These are phyloP conservation scores for Gossypium raimondii DNA, from an alignment of 345 rosid genomes.

Conservation along the genomic window DNA sequence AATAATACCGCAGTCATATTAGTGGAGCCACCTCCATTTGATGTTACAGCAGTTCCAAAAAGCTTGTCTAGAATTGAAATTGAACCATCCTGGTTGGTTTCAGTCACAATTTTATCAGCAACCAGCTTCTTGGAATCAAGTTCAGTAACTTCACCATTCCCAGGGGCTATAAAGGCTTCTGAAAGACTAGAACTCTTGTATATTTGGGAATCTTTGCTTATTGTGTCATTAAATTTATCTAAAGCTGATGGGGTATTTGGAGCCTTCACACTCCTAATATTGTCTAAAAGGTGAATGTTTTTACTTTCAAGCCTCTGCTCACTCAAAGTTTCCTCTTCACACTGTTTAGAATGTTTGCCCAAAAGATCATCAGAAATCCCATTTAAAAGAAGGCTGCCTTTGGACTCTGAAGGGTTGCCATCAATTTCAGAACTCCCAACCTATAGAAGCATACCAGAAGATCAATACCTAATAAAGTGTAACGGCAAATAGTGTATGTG, in stretches of 20 bases:
- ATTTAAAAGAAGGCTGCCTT: constrained; percentile 25
- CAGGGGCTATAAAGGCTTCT: constrained; percentile 34
- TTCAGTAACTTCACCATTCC: constrained; percentile 33
- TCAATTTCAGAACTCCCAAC: constrained; percentile 50
- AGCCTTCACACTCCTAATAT: constrained; percentile 29
- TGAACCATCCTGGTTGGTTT: constrained; percentile 33
- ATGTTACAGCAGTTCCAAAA: constrained; percentile 53
- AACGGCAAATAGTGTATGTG: background rate
- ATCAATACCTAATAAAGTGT: background rate
- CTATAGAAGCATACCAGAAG: constrained; percentile 24
- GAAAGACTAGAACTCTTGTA: constrained; percentile 35
- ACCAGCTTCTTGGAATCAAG: constrained; percentile 36
- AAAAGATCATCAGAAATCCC: constrained; percentile 35
- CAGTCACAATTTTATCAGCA: constrained; percentile 34
- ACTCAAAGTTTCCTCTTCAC: constrained; percentile 28
- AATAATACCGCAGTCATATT: constrained; percentile 41
- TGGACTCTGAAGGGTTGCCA: constrained; percentile 16
- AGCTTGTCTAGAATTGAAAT: constrained; percentile 76
- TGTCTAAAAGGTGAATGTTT: constrained; percentile 22
- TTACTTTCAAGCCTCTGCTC: constrained; percentile 40
- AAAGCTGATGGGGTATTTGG: constrained; percentile 33
- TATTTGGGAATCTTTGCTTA: constrained; percentile 25
- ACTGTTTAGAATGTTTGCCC: constrained; percentile 28
- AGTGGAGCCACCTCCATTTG: constrained; percentile 44
- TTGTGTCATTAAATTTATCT: constrained; percentile 33